phyloP scores from a whole-genome alignment of 352 stramenopile genomes.

The Phytopythium mirpurense region DNA sequence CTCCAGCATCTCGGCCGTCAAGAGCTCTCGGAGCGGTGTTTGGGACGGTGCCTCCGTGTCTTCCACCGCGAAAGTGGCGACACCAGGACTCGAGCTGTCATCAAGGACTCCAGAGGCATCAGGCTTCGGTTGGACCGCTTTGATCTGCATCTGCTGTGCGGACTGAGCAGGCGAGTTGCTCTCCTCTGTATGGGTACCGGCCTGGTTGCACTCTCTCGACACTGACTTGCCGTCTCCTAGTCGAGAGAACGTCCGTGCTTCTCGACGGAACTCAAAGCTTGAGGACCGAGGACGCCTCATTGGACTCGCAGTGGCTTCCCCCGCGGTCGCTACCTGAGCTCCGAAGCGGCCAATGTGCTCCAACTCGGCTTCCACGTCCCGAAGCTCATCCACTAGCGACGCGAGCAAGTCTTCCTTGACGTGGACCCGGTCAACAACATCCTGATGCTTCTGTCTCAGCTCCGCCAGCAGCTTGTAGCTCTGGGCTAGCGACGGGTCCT shows the following conservation, averaged over 20 bases:
- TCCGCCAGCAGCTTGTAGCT: slow-evolving; percentile 37
- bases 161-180: background rate
- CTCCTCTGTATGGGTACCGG: background rate
- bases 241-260: slow-evolving; percentile 8
- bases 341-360: slow-evolving; percentile 35
- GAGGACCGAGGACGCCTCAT: slow-evolving; percentile 9
- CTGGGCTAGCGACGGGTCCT: slow-evolving; percentile 28
- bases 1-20: slow-evolving; percentile 44
- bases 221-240: background rate
- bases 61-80: background rate
- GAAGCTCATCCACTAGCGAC: slow-evolving; percentile 47
- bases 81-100: background rate
- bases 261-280: slow-evolving; percentile 22
- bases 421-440: slow-evolving; percentile 40
- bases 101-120: background rate
- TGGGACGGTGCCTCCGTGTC: slow-evolving; percentile 10
- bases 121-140: background rate
- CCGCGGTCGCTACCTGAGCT: too few species aligned
- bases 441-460: slow-evolving; percentile 32
- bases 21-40: slow-evolving; percentile 45
- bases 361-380: slow-evolving; percentile 55
- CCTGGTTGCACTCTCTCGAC: background rate
- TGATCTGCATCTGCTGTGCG: background rate
- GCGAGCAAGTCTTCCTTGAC: slow-evolving; percentile 48
- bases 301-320: background rate